Percentiles rank a stretch among this genome's conserved stretches.
Conservation (phyloP, 2,329 filamentous ascomycete species). For the Sphaerulina populicola region DNA sequence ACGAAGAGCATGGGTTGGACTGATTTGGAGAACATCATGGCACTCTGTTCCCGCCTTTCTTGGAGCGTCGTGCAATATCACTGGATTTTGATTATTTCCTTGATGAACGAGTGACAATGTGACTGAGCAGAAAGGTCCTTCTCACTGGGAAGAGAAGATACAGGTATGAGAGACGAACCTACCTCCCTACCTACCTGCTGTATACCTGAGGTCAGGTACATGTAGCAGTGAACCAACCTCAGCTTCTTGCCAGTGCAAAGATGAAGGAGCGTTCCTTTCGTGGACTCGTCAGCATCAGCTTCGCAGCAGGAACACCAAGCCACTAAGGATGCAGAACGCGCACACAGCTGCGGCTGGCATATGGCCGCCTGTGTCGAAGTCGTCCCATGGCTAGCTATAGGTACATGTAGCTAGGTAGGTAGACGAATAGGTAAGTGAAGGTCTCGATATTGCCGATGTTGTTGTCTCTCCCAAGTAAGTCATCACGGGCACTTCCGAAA, state of each 20-base stretch:
- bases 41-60: neutral
- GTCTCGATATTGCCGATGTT: too few relatives aligned
- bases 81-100: neutral
- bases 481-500: too few relatives aligned
- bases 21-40: slow-evolving; percentile 11
- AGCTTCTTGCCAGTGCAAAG: slow-evolving; percentile 1
- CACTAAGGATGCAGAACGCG: neutral
- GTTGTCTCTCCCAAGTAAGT: too few relatives aligned
- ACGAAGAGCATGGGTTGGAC: slow-evolving; percentile 2
- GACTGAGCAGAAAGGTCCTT: neutral
- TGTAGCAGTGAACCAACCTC: neutral
- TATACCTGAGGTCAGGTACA: too few relatives aligned
- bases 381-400: too few relatives aligned
- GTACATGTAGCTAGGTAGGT: too few relatives aligned
- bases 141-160: neutral
- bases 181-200: neutral
- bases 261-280: slow-evolving; percentile 1
- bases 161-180: neutral
- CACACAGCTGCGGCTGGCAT: neutral
- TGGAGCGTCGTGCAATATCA: neutral
- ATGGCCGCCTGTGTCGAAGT: neutral
- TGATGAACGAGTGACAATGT: neutral
- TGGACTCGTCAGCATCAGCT: slow-evolving; percentile 3
- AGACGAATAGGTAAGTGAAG: too few relatives aligned
- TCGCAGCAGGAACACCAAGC: neutral